Conservation (phyloP, 176 grass and related monocot genomes). For the Elymus sibiricus region DNA sequence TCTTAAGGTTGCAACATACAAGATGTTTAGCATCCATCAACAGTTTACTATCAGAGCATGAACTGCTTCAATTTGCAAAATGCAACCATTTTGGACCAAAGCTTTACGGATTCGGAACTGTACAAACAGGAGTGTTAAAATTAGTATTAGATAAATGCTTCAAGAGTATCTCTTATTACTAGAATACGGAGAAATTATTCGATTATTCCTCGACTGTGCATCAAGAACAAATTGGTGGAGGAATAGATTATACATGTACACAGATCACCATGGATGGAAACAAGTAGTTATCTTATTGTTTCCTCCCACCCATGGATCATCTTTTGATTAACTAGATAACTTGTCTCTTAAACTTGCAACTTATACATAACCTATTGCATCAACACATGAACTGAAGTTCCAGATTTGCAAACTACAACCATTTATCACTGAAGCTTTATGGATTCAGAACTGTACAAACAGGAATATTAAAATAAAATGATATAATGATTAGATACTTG, state of each 20-base stretch:
- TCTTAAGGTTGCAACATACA: background rate
- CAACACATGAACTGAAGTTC: background rate
- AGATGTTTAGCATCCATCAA: background rate
- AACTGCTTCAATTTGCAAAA: background rate
- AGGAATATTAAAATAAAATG: background rate
- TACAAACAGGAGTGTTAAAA: background rate
- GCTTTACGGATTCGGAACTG: background rate
- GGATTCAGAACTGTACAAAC: background rate
- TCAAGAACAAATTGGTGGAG: background rate
- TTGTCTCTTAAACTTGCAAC: slow-evolving; percentile 9
- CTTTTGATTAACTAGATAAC: slow-evolving; percentile 26
- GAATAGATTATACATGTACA: slow-evolving; percentile 34
- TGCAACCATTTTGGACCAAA: background rate
- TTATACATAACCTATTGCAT: background rate
- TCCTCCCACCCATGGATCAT: background rate
- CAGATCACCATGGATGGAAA: background rate
- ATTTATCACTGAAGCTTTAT: background rate
- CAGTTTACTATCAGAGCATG: background rate
- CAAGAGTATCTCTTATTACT: background rate
- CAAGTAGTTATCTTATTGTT: background rate
- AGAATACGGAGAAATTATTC: background rate
- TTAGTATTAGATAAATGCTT: background rate
- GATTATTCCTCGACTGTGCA: background rate
- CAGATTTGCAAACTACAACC: background rate
- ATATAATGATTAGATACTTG: background rate